Evolutionary conservation across 148 eudicot genomes (phyloP).

Genomic region (Arbutus unedo): DNA sequence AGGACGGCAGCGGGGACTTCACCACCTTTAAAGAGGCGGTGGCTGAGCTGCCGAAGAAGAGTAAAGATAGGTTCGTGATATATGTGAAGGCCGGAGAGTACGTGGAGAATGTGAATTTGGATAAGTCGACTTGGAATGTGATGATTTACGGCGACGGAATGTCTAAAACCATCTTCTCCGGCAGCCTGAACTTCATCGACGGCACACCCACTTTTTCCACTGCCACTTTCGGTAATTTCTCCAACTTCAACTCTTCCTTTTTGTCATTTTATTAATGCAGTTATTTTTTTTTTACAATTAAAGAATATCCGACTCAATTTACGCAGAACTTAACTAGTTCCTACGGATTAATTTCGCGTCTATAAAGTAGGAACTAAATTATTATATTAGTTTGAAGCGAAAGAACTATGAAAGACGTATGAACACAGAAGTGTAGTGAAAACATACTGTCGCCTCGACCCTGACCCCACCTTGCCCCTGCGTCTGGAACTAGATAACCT

Average conservation of each 20-base stretch:
- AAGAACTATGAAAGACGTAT: too few species aligned
- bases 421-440: too few species aligned
- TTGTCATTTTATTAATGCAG: too few species aligned
- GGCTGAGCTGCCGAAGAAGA: conserved; percentile 41
- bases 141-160: conserved; percentile 75
- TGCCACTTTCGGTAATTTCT: conserved; percentile 53
- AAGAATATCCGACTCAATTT: too few species aligned
- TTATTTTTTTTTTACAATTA: too few species aligned
- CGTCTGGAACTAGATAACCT: too few species aligned
- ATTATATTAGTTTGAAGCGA: too few species aligned
- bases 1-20: conserved; percentile 53
- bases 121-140: conserved; percentile 47
- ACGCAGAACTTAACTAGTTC: too few species aligned
- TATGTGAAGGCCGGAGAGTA: conserved; percentile 57
- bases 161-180: conserved; percentile 44
- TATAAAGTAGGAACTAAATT: too few species aligned
- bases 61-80: conserved; percentile 41
- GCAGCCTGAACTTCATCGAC: conserved; percentile 41
- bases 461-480: too few species aligned
- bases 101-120: conserved; percentile 49
- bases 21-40: conserved; percentile 49
- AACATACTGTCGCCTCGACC: too few species aligned
- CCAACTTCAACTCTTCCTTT: neutral
- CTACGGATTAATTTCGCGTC: too few species aligned
- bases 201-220: conserved; percentile 59